Evolutionary conservation across 345 rosid species (phyloP).

Genomic region (Populus ilicifolia): DNA sequence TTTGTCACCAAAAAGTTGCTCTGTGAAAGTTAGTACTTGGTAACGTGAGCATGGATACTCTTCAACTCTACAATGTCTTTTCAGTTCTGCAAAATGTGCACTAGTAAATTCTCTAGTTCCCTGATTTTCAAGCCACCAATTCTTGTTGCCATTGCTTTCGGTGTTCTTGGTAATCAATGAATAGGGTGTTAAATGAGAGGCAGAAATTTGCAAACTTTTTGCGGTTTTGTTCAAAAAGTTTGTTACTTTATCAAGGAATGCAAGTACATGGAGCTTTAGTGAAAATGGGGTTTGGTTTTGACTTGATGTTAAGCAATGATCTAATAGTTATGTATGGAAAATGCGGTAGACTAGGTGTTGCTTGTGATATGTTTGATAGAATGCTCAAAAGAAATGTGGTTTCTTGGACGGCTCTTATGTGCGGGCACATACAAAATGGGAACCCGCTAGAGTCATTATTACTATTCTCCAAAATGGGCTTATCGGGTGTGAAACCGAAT

Average conservation of each 20-base stretch:
- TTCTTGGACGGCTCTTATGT: conserved; percentile 86
- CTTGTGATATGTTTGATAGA: conserved; percentile 56
- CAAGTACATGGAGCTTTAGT: conserved; percentile 53
- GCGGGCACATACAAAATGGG: conserved; percentile 51
- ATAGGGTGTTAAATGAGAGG: conserved; percentile 28
- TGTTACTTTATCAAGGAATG: conserved; percentile 48
- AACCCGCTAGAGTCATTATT: conserved; percentile 39
- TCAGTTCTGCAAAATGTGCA: conserved; percentile 39
- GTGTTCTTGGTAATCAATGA: conserved; percentile 15
- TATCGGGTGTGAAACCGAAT: conserved; percentile 46
- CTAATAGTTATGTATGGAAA: conserved; percentile 60
- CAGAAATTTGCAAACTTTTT: conserved; percentile 48
- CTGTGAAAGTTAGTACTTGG: conserved; percentile 40
- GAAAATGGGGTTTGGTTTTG: conserved; percentile 36
- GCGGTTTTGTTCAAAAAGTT: conserved; percentile 46
- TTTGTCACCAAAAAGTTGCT: conserved; percentile 51
- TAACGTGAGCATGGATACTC: conserved; percentile 39
- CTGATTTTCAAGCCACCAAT: conserved; percentile 20
- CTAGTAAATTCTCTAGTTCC: conserved; percentile 41
- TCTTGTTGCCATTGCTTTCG: conserved; percentile 13
- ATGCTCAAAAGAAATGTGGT: conserved; percentile 67
- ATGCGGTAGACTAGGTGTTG: conserved; percentile 43
- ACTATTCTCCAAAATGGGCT: conserved; percentile 46
- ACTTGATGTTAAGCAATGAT: conserved; percentile 47
- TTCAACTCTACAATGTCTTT: conserved; percentile 29